A percentile compares a stretch with the other conserved stretches of the same genome.
phyloP scores from a whole-genome alignment of 805 yeast genomes.

The Teunomyces barrocoloradensis region DNA sequence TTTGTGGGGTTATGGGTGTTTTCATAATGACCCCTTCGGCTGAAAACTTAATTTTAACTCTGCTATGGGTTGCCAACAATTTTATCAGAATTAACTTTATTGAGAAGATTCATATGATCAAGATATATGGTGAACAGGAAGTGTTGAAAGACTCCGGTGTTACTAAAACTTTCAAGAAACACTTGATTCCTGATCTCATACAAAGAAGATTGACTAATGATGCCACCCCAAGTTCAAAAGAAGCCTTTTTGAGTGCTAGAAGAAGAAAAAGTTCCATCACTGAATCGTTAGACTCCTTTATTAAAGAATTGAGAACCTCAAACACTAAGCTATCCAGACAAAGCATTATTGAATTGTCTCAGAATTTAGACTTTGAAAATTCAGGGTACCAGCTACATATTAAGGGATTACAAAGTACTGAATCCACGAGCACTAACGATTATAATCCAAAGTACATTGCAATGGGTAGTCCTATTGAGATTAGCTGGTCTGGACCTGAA shows the following conservation, averaged over 20 bases:
- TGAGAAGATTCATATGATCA: conserved; percentile 75
- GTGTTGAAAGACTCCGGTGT: conserved; percentile 54
- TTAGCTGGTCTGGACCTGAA: conserved; percentile 53
- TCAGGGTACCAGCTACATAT: conserved; percentile 31
- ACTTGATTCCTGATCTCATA: conserved; percentile 38
- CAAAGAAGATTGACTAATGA: conserved; percentile 25
- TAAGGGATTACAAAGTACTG: conserved; percentile 14
- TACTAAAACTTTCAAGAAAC: conserved; percentile 43
- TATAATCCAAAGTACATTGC: conserved; percentile 14
- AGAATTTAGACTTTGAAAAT: conserved; percentile 36
- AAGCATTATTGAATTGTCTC: conserved; percentile 38
- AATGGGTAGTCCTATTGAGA: conserved; percentile 53
- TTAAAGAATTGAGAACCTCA: conserved; percentile 38
- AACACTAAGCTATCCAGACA: conserved; percentile 31
- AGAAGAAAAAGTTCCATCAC: conserved; percentile 37
- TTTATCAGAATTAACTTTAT: conserved; percentile 68
- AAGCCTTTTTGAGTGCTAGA: conserved; percentile 12
- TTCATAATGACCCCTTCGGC: conserved; percentile 56
- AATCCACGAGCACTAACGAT: conserved; percentile 5
- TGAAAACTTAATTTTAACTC: conserved; percentile 49
- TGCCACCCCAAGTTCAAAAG: conserved; percentile 8
- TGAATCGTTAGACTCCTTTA: conserved; percentile 46
- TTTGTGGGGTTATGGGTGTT: conserved; percentile 78
- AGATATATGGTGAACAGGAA: conserved; percentile 65
- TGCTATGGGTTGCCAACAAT: conserved; percentile 61